These are phyloP conservation scores for Viridothelium virens DNA, from an alignment of 495 filamentous ascomycete species.

Conservation along the genomic window DNA sequence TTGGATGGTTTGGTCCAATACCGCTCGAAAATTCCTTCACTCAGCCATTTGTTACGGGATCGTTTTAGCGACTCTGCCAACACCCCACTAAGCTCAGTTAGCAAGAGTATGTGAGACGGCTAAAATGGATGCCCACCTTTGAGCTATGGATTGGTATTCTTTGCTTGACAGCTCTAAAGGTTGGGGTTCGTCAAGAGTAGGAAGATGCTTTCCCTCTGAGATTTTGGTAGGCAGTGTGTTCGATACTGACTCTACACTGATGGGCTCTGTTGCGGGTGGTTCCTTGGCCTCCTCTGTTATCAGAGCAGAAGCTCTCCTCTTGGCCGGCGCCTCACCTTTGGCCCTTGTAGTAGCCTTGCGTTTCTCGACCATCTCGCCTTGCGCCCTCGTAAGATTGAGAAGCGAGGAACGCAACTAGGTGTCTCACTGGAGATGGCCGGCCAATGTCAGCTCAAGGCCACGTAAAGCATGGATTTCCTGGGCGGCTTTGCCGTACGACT, in stretches of 20 bases:
- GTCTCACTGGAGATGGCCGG: too few relatives aligned
- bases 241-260: neutral
- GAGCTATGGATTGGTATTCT: constrained; percentile 70
- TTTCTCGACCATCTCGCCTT: constrained; percentile 21
- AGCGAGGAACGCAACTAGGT: too few relatives aligned
- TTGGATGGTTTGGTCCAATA: constrained; percentile 78
- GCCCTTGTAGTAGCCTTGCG: constrained; percentile 17
- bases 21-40: constrained; percentile 78
- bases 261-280: neutral
- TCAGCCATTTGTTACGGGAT: constrained; percentile 83
- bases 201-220: constrained; percentile 61
- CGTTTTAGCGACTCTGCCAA: constrained; percentile 71
- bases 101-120: constrained; percentile 12
- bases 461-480: neutral
- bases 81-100: constrained; percentile 57
- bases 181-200: constrained; percentile 64
- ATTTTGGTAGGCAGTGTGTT: constrained; percentile 57
- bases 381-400: neutral
- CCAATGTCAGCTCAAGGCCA: neutral
- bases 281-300: constrained; percentile 9
- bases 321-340: constrained; percentile 18
- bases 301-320: constrained; percentile 15
- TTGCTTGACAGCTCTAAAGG: constrained; percentile 51
- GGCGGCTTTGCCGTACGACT: neutral
- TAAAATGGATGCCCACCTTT: constrained; percentile 54